A percentile compares a stretch with the other conserved stretches of the same genome.
Evolutionary conservation across 2,329 filamentous ascomycete species (phyloP).

Genomic region (Acrodontium crateriforme): DNA sequence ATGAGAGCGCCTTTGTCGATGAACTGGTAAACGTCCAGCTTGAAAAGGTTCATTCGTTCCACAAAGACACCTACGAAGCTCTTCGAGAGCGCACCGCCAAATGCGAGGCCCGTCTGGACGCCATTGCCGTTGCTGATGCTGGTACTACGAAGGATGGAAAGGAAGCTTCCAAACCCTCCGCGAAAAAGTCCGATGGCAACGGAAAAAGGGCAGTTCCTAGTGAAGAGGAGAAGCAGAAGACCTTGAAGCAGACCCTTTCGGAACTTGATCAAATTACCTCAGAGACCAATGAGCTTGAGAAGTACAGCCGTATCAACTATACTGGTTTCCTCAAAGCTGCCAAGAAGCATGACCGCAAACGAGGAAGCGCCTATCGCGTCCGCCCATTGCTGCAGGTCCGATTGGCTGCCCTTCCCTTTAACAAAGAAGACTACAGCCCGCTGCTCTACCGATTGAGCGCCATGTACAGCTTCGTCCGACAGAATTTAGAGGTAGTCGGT

Average conservation of each 20-base stretch:
- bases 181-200: slow-evolving; percentile 9
- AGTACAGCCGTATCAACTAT: slow-evolving; percentile 92
- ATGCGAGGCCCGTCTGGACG: slow-evolving; percentile 51
- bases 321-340: slow-evolving; percentile 95
- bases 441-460: slow-evolving; percentile 77
- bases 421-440: slow-evolving; percentile 86
- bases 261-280: slow-evolving; percentile 82
- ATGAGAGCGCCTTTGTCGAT: slow-evolving; percentile 87
- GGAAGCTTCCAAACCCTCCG: not conserved
- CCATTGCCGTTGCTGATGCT: slow-evolving; percentile 27
- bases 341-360: slow-evolving; percentile 96
- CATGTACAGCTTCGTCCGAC: slow-evolving; percentile 89
- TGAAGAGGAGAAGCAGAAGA: slow-evolving; percentile 31
- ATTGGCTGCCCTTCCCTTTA: slow-evolving; percentile 79
- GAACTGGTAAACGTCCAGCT: slow-evolving; percentile 90
- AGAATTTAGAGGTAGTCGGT: slow-evolving; percentile 54
- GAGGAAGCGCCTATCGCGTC: slow-evolving; percentile 74
- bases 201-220: slow-evolving; percentile 23
- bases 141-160: slow-evolving; percentile 11
- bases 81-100: slow-evolving; percentile 68
- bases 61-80: slow-evolving; percentile 65
- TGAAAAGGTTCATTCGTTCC: slow-evolving; percentile 87
- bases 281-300: slow-evolving; percentile 85
- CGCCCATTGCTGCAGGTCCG: slow-evolving; percentile 84
- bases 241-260: slow-evolving; percentile 56